phyloP scores from a whole-genome alignment of 257 asterid genomes.

The Verbena officinalis region DNA sequence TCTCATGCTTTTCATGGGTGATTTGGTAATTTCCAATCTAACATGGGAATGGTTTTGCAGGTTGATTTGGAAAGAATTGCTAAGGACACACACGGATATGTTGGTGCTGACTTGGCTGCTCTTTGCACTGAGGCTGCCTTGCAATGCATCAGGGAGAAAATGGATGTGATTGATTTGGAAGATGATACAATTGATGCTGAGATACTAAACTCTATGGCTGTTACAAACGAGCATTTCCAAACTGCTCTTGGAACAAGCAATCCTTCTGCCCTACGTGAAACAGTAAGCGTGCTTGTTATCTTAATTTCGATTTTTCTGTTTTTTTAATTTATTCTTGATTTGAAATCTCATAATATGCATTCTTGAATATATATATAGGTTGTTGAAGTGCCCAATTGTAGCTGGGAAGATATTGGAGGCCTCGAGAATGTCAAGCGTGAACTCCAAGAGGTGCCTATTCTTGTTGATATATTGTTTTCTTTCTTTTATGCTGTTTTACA shows the following conservation, averaged over 20 bases:
- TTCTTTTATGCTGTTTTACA: too few species aligned
- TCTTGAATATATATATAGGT: constrained; percentile 63
- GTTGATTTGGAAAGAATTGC: constrained; percentile 85
- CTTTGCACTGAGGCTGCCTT: constrained; percentile 94
- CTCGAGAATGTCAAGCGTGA: constrained; percentile 89
- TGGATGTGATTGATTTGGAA: constrained; percentile 92
- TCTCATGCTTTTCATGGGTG: not conserved
- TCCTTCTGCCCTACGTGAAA: constrained; percentile 94
- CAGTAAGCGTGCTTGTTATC: constrained; percentile 50
- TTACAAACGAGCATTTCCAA: constrained; percentile 81
- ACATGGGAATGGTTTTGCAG: constrained; percentile 39
- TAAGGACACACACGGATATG: constrained; percentile 88
- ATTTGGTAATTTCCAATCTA: constrained; percentile 7
- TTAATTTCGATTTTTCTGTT: not conserved
- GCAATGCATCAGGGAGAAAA: constrained; percentile 96
- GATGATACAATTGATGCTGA: constrained; percentile 91
- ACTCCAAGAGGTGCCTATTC: constrained; percentile 77
- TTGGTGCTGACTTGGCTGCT: constrained; percentile 97
- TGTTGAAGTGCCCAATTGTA: constrained; percentile 86
- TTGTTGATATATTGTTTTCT: not conserved
- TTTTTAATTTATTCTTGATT: not conserved
- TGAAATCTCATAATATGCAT: constrained; percentile 23
- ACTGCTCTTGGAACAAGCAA: constrained; percentile 96
- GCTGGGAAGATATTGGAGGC: constrained; percentile 93
- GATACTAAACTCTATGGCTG: constrained; percentile 92